Conservation (phyloP, 2,329 filamentous ascomycete genomes). For the Ophiostoma sp. region DNA sequence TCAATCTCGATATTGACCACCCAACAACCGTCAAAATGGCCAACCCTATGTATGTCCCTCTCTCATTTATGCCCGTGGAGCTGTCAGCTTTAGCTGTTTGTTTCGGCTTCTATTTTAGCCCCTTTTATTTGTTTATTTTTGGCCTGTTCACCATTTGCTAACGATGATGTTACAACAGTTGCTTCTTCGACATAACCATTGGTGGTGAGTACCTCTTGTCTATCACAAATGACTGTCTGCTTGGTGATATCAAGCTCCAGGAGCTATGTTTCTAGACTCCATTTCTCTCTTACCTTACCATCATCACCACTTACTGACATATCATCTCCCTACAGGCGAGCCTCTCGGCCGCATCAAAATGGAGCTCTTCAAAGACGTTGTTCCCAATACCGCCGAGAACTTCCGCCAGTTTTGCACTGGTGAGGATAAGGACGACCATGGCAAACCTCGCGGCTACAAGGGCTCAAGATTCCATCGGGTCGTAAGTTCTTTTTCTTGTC, state of each 20-base stretch:
- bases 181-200: constrained; percentile 55
- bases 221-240: background rate
- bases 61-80: background rate
- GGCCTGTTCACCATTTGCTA: background rate
- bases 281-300: background rate
- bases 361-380: constrained; percentile 82
- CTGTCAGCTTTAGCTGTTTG: background rate
- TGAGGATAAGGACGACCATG: constrained; percentile 76
- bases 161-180: constrained; percentile 29
- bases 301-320: background rate
- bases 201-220: constrained; percentile 57
- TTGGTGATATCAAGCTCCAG: background rate
- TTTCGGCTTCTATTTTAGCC: background rate
- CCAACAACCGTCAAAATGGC: background rate
- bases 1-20: background rate
- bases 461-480: constrained; percentile 92
- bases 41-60: constrained; percentile 6
- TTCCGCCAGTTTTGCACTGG: constrained; percentile 97
- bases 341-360: constrained; percentile 85
- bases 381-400: constrained; percentile 90
- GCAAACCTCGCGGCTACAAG: constrained; percentile 89
- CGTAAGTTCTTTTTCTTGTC: constrained; percentile 56
- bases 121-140: background rate
- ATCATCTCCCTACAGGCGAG: constrained; percentile 59
- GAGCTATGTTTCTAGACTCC: background rate